Conservation (phyloP, 441 rosid genomes). For the Eruca vesicaria region DNA sequence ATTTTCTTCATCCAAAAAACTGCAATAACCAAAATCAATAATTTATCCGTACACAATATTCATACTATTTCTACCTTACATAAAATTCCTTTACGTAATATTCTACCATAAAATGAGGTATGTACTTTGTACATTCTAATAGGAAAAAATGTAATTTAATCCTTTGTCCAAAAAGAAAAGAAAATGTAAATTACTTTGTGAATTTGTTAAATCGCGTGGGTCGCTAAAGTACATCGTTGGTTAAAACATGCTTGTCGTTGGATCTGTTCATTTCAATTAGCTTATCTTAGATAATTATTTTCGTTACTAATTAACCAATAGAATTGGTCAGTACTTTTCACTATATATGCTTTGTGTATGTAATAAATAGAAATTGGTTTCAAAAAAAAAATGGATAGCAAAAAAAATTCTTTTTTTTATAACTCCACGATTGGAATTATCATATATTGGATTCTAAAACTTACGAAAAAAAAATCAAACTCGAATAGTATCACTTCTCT, state of each 20-base stretch:
- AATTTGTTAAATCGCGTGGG: conserved; percentile 16
- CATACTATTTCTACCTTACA: background rate
- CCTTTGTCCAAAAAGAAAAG: background rate
- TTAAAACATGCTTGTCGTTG: conserved; percentile 21
- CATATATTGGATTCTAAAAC: too few relatives aligned
- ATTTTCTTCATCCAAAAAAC: background rate
- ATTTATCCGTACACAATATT: background rate
- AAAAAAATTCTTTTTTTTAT: background rate
- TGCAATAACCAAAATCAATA: background rate
- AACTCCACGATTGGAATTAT: background rate
- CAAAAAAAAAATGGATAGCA: background rate
- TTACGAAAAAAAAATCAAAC: background rate
- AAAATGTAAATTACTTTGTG: background rate
- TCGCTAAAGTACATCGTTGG: background rate
- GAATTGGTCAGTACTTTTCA: background rate
- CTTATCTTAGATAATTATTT: background rate
- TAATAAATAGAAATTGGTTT: background rate
- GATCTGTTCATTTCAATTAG: conserved; percentile 23
- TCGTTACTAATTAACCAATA: background rate
- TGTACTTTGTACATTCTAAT: background rate
- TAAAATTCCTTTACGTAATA: background rate
- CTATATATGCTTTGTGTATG: background rate
- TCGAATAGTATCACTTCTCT: background rate
- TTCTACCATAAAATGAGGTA: background rate
- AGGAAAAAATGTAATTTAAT: background rate